phyloP scores from a whole-genome alignment of 1,284 basidiomycete species.

The Irpex rosettiformis region DNA sequence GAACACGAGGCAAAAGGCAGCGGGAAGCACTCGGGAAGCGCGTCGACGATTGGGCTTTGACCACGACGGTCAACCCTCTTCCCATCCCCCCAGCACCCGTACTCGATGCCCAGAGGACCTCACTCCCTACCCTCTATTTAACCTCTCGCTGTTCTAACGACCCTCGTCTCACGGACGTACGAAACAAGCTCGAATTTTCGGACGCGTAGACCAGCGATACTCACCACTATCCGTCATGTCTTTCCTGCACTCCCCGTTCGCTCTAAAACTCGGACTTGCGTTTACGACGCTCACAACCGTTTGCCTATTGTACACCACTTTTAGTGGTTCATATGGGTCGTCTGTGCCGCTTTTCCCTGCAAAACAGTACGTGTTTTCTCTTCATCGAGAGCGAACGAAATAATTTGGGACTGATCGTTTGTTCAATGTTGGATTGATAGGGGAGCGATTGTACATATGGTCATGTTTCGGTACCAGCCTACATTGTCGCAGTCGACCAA shows the following conservation, averaged over 20 bases:
- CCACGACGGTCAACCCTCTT: background rate
- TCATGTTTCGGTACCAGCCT: slow-evolving; percentile 11
- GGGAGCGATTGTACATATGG: slow-evolving; percentile 10
- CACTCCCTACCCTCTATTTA: background rate
- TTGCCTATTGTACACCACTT: slow-evolving; percentile 8
- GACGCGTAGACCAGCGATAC: background rate
- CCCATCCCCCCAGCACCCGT: background rate
- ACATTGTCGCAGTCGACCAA: slow-evolving; percentile 2
- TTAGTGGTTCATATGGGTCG: background rate
- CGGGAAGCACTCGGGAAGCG: background rate
- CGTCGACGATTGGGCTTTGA: background rate
- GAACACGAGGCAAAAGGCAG: background rate
- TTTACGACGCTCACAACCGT: slow-evolving; percentile 10
- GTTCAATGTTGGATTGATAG: background rate
- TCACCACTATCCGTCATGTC: background rate
- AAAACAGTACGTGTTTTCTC: background rate
- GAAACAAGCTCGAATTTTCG: background rate
- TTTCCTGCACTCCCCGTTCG: slow-evolving; percentile 6
- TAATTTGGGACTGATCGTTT: background rate
- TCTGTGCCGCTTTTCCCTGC: background rate
- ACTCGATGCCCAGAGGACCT: background rate
- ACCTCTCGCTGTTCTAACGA: background rate
- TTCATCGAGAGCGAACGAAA: no score
- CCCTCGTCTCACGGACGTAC: no score
- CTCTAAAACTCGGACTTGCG: slow-evolving; percentile 8